These are phyloP conservation scores for Wilhelminamyces savonicus DNA, from an alignment of 805 yeast species.

Conservation along the genomic window DNA sequence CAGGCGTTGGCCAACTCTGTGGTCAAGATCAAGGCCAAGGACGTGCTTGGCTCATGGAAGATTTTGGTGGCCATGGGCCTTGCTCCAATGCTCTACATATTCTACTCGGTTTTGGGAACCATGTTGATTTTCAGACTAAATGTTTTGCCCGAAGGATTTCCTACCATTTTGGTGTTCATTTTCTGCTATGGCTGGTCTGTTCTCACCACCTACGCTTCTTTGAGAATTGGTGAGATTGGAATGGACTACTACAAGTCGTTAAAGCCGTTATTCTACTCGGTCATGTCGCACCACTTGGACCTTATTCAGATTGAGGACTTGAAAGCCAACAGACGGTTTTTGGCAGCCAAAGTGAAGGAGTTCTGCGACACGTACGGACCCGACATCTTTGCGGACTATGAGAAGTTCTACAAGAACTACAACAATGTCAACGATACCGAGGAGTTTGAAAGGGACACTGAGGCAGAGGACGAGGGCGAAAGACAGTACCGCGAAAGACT, in stretches of 20 bases:
- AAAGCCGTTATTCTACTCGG: slow-evolving; percentile 28
- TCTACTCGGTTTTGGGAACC: slow-evolving; percentile 29
- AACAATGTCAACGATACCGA: slow-evolving; percentile 2
- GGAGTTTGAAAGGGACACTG: too few species aligned
- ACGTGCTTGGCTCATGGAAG: slow-evolving; percentile 39
- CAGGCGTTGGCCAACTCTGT: slow-evolving; percentile 33
- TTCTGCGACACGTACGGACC: slow-evolving; percentile 35
- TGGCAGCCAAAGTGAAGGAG: slow-evolving; percentile 23
- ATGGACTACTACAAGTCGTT: slow-evolving; percentile 36
- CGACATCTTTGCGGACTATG: slow-evolving; percentile 31
- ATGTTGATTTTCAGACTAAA: slow-evolving; percentile 11
- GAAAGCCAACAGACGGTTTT: slow-evolving; percentile 18
- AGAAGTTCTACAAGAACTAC: slow-evolving; percentile 23
- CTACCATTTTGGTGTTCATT: slow-evolving; percentile 16
- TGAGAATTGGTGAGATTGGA: slow-evolving; percentile 37
- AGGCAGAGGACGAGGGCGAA: too few species aligned
- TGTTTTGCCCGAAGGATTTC: slow-evolving; percentile 6
- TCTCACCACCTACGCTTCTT: slow-evolving; percentile 35
- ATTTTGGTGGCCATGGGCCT: slow-evolving; percentile 34
- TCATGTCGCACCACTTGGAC: slow-evolving; percentile 22
- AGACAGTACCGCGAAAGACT: not conserved
- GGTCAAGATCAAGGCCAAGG: slow-evolving; percentile 36
- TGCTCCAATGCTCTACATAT: slow-evolving; percentile 34
- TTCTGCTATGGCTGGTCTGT: slow-evolving; percentile 30
- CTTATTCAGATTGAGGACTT: slow-evolving; percentile 25